A percentile compares a stretch with the other conserved stretches of the same genome.
Evolutionary conservation across 1,139 yeast genomes (phyloP).

Genomic region (Saccharomyces hybrid): DNA sequence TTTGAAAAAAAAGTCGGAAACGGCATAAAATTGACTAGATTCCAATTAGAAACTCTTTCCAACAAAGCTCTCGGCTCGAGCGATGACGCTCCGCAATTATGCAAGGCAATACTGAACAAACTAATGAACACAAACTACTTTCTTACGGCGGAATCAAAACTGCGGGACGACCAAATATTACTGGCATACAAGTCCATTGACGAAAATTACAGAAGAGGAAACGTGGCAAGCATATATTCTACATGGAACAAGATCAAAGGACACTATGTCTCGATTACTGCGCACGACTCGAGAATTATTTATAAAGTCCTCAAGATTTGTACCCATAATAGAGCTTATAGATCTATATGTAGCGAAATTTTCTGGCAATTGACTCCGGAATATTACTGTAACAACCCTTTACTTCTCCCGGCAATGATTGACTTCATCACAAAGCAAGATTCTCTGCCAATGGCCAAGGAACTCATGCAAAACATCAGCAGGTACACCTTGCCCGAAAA

Average conservation of each 20-base stretch:
- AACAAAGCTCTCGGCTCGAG: slow-evolving; percentile 17
- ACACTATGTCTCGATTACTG: slow-evolving; percentile 12
- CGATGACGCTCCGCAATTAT: slow-evolving; percentile 9
- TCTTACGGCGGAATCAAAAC: background rate
- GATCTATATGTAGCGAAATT: slow-evolving; percentile 28
- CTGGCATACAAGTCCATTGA: slow-evolving; percentile 22
- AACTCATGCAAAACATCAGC: slow-evolving; percentile 28
- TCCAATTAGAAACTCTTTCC: slow-evolving; percentile 15
- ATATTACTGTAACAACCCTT: slow-evolving; percentile 34
- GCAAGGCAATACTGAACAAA: slow-evolving; percentile 13
- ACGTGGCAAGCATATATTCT: slow-evolving; percentile 24
- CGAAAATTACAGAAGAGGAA: slow-evolving; percentile 18
- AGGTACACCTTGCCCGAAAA: slow-evolving; percentile 15
- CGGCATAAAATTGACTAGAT: slow-evolving; percentile 4
- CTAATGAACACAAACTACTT: slow-evolving; percentile 11
- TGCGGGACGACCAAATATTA: slow-evolving; percentile 11
- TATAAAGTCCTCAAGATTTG: slow-evolving; percentile 31
- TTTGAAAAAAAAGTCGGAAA: slow-evolving; percentile 3
- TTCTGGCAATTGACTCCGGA: slow-evolving; percentile 31
- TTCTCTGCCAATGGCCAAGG: slow-evolving; percentile 28
- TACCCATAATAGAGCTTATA: slow-evolving; percentile 32
- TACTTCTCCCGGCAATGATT: slow-evolving; percentile 33
- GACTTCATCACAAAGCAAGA: slow-evolving; percentile 30
- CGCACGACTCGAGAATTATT: slow-evolving; percentile 27
- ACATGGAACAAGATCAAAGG: slow-evolving; percentile 24